Conservation (phyloP, 805 yeast species). For the Alloascoidea hylecoeti region DNA sequence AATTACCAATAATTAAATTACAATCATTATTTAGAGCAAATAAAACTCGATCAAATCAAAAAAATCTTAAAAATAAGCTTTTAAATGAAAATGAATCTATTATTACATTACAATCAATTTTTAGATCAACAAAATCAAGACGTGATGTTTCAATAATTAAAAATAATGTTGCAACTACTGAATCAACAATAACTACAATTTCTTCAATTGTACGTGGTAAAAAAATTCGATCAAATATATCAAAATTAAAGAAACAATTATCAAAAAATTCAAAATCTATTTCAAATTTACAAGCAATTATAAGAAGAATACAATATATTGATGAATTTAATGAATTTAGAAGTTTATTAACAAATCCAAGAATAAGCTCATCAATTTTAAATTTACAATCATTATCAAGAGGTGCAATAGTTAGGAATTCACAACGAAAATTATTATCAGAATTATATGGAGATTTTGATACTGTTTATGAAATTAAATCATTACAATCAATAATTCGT, state of each 20-base stretch:
- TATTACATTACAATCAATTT: constrained; percentile 24
- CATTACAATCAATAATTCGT: not conserved
- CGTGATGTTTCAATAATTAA: not conserved
- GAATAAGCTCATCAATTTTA: not conserved
- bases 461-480: too few relatives aligned
- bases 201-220: constrained; percentile 11
- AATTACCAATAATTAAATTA: constrained; percentile 35
- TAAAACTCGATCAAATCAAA: constrained; percentile 44
- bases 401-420: not conserved
- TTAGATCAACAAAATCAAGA: constrained; percentile 9
- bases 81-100: constrained; percentile 14
- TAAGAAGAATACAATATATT: constrained; percentile 37
- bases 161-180: not conserved
- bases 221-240: constrained; percentile 3
- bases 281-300: constrained; percentile 35
- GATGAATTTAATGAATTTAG: not conserved
- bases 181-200: constrained; percentile 4
- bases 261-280: constrained; percentile 16
- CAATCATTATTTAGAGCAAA: constrained; percentile 68
- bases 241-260: constrained; percentile 5
- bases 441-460: too few relatives aligned
- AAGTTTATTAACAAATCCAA: not conserved
- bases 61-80: constrained; percentile 47
- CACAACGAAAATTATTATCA: not conserved
- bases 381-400: not conserved